phyloP scores from a whole-genome alignment of 306 rosid genomes.

The Medicago truncatula region MtrunA17r5.0-ANR NC_053047.1:16892501-16893000 shows the following conservation, averaged over 20 bases:
- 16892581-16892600: slow-evolving; percentile 29
- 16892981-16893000: too few species aligned
- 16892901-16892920: slow-evolving; percentile 23
- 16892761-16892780: slow-evolving; percentile 96
- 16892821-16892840: slow-evolving; percentile 86
- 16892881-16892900: slow-evolving; percentile 33
- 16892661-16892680: slow-evolving; percentile 26
- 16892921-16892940: slow-evolving; percentile 30
- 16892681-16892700: slow-evolving; percentile 24
- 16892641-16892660: slow-evolving; percentile 4
- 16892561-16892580: slow-evolving; percentile 36
- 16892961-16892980: too few species aligned
- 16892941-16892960: slow-evolving; percentile 7
- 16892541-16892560: slow-evolving; percentile 27
- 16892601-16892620: not conserved
- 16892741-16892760: slow-evolving; percentile 73
- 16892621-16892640: slow-evolving; percentile 24
- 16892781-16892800: slow-evolving; percentile 88
- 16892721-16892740: slow-evolving; percentile 34
- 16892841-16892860: slow-evolving; percentile 87
- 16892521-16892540: slow-evolving; percentile 27
- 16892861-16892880: slow-evolving; percentile 89
- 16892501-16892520: slow-evolving; percentile 7
- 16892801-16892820: slow-evolving; percentile 94
- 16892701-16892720: slow-evolving; percentile 9